These are phyloP conservation scores for Salvia rosmarinus DNA, from an alignment of 257 asterid species.

Conservation along the genomic window DNA sequence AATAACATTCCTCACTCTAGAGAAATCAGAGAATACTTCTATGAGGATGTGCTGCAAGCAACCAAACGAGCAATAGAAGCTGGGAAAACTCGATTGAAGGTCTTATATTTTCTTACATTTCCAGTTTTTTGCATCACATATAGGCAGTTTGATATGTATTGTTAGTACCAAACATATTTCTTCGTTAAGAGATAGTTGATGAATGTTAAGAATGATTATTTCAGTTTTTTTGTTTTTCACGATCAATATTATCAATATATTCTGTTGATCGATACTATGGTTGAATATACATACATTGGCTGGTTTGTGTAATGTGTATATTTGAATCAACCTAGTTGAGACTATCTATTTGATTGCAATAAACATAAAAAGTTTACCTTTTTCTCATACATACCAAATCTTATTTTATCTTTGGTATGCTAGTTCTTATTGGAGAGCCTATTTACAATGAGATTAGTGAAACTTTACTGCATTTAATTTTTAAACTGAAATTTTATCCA, in stretches of 20 bases:
- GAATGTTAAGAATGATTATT: not conserved
- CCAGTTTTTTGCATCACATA: conserved; percentile 19
- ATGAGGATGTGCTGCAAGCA: conserved; percentile 83
- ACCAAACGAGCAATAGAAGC: conserved; percentile 74
- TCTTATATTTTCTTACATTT: conserved; percentile 34
- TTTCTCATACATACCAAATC: too few species aligned
- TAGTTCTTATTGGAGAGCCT: not conserved
- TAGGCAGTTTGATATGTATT: conserved; percentile 1
- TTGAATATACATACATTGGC: not conserved
- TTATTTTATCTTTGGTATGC: too few species aligned
- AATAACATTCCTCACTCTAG: conserved; percentile 96
- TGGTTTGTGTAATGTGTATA: too few species aligned
- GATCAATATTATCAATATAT: not conserved
- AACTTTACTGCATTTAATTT: conserved; percentile 10
- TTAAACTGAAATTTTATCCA: conserved; percentile 27
- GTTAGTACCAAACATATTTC: conserved; percentile 18
- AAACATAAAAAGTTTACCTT: too few species aligned
- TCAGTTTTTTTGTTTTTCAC: conserved; percentile 4
- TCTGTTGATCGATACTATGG: not conserved
- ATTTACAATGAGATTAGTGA: not conserved
- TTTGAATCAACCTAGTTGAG: conserved; percentile 6
- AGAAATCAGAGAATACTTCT: conserved; percentile 91
- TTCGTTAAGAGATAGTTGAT: not conserved
- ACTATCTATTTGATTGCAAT: too few species aligned
- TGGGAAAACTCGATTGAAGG: conserved; percentile 92